These are phyloP conservation scores for Nicotiana obtusifolia DNA, from an alignment of 257 asterid species.

Conservation along the genomic window DNA sequence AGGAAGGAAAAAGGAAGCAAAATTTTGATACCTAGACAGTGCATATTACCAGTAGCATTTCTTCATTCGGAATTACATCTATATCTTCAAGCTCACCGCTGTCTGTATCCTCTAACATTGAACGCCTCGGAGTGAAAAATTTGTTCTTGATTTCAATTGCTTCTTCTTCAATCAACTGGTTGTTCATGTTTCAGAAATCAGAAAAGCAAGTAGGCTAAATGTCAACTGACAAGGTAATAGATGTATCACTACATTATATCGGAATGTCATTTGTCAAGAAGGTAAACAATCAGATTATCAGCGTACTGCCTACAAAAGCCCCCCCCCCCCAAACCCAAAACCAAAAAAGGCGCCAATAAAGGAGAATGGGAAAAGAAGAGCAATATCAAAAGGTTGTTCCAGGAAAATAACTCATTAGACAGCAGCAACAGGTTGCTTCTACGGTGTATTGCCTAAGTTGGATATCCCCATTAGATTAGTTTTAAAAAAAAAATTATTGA, in stretches of 20 bases:
- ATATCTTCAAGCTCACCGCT: constrained; percentile 79
- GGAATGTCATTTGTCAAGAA: background rate
- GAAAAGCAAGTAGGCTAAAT: background rate
- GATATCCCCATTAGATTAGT: background rate
- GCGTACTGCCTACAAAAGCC: background rate
- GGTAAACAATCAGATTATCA: background rate
- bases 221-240: background rate
- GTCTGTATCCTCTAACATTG: constrained; percentile 81
- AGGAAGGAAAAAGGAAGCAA: background rate
- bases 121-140: constrained; percentile 81
- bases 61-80: constrained; percentile 90
- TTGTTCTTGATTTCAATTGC: constrained; percentile 83
- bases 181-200: background rate
- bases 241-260: background rate
- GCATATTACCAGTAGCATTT: constrained; percentile 76
- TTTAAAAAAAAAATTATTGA: background rate
- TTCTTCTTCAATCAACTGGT: constrained; percentile 79
- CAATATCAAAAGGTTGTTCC: too few species aligned
- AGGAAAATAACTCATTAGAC: background rate
- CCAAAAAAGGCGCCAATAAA: background rate
- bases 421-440: background rate
- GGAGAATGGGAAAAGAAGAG: background rate
- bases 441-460: background rate
- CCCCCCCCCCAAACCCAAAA: background rate
- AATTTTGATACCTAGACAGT: constrained; percentile 9